Percentiles rank a stretch among this genome's conserved stretches.
Conservation (phyloP, 306 rosid species). For the Acacia crassicarpa region DNA sequence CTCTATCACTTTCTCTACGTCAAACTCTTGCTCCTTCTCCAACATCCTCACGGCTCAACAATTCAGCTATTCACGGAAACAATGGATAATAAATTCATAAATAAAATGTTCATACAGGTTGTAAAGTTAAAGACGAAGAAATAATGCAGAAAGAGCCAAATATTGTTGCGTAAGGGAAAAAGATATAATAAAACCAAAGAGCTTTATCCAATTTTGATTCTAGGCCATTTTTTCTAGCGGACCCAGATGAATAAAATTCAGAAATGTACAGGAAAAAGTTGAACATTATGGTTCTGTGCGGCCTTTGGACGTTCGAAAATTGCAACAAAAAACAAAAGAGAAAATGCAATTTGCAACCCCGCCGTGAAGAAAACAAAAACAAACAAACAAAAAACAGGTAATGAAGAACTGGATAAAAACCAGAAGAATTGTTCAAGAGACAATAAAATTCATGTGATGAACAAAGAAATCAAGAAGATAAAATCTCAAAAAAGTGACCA, state of each 20-base stretch:
- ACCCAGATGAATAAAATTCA: neutral
- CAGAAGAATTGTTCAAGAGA: neutral
- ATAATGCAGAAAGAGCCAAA: slow-evolving; percentile 30
- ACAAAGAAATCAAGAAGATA: neutral
- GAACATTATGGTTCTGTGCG: neutral
- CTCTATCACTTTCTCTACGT: slow-evolving; percentile 63
- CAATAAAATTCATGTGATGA: slow-evolving; percentile 7
- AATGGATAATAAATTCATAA: neutral
- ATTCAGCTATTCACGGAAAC: slow-evolving; percentile 1
- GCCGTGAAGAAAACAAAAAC: neutral
- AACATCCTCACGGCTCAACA: slow-evolving; percentile 52
- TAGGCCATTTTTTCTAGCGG: neutral
- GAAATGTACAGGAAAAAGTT: neutral
- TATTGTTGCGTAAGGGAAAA: neutral
- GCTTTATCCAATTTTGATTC: neutral
- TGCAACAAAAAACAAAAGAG: neutral
- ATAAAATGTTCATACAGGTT: neutral
- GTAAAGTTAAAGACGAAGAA: neutral
- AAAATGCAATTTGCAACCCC: neutral
- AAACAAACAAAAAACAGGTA: neutral
- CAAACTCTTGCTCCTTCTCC: slow-evolving; percentile 61
- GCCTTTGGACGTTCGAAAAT: slow-evolving; percentile 20
- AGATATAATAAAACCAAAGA: neutral
- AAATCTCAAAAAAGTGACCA: slow-evolving; percentile 16
- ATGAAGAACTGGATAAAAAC: slow-evolving; percentile 13